Conservation (phyloP, 2,329 filamentous ascomycete genomes). For the Trichophyton mentagrophytes region DNA sequence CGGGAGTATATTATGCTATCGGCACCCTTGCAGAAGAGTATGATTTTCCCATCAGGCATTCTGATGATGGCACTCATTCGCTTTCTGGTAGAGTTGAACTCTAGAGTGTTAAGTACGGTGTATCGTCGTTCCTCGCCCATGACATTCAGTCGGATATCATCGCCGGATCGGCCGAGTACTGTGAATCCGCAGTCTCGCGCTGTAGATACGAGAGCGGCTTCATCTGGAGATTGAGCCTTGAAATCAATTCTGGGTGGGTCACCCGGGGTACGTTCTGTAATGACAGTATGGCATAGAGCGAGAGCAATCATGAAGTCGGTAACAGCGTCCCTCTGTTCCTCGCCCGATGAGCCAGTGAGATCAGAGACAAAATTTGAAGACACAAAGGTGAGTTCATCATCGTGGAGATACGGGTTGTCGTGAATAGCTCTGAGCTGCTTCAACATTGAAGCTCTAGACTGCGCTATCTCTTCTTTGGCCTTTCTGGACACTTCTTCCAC, state of each 20-base stretch:
- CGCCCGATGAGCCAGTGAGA: slow-evolving; percentile 61
- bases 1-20: slow-evolving; percentile 96
- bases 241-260: slow-evolving; percentile 84
- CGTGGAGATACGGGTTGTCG: slow-evolving; percentile 80
- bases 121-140: slow-evolving; percentile 77
- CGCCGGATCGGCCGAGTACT: slow-evolving; percentile 64
- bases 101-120: slow-evolving; percentile 80
- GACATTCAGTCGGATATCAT: slow-evolving; percentile 74
- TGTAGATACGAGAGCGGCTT: slow-evolving; percentile 85
- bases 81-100: slow-evolving; percentile 95
- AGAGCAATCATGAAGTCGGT: slow-evolving; percentile 82
- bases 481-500: slow-evolving; percentile 65
- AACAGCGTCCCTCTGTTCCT: slow-evolving; percentile 63
- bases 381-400: slow-evolving; percentile 83
- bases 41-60: slow-evolving; percentile 82
- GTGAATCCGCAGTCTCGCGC: slow-evolving; percentile 93
- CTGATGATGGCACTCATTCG: slow-evolving; percentile 94
- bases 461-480: slow-evolving; percentile 64
- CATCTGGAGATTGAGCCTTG: slow-evolving; percentile 94
- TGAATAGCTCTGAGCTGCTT: slow-evolving; percentile 60
- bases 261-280: slow-evolving; percentile 79
- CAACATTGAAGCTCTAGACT: slow-evolving; percentile 61
- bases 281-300: slow-evolving; percentile 92
- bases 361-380: slow-evolving; percentile 82
- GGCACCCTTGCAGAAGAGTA: slow-evolving; percentile 92